phyloP scores from a whole-genome alignment of 129 eudicot species.

The Heracleum sosnowskyi region DNA sequence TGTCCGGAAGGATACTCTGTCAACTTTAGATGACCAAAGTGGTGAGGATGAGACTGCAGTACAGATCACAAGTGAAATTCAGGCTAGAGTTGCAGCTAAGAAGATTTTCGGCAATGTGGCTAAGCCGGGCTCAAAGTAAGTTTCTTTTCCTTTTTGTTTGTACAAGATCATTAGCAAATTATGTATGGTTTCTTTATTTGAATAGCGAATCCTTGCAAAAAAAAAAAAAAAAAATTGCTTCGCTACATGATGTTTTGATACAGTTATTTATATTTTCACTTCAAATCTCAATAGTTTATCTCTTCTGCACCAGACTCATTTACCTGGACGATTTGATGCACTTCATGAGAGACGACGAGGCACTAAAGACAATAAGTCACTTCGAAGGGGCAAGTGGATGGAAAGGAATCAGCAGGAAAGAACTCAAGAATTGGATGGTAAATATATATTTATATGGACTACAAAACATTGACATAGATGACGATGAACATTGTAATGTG shows the following conservation, averaged over 20 bases:
- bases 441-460: not conserved
- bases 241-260: not conserved
- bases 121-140: slow-evolving; percentile 68
- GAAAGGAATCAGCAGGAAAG: slow-evolving; percentile 31
- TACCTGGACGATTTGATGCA: slow-evolving; percentile 37
- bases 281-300: not conserved
- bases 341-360: slow-evolving; percentile 41
- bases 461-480: too few species aligned
- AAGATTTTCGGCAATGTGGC: slow-evolving; percentile 71
- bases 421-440: slow-evolving; percentile 45
- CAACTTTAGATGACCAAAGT: slow-evolving; percentile 66
- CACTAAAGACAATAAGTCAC: slow-evolving; percentile 24
- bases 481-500: too few species aligned
- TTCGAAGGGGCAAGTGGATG: slow-evolving; percentile 34
- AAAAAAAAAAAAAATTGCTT: not conserved
- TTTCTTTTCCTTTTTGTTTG: not conserved
- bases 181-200: not conserved
- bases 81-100: slow-evolving; percentile 78
- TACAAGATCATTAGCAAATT: not conserved
- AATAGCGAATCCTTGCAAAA: not conserved
- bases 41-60: slow-evolving; percentile 60
- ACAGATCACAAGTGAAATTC: slow-evolving; percentile 60
- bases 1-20: slow-evolving; percentile 51
- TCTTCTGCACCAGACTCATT: slow-evolving; percentile 23
- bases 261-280: not conserved